A percentile compares a stretch with the other conserved stretches of the same genome.
These are phyloP conservation scores for Lichtheimia ramosa DNA, from an alignment of 371 early-diverging fungal genomes.

Conservation along the genomic window DNA sequence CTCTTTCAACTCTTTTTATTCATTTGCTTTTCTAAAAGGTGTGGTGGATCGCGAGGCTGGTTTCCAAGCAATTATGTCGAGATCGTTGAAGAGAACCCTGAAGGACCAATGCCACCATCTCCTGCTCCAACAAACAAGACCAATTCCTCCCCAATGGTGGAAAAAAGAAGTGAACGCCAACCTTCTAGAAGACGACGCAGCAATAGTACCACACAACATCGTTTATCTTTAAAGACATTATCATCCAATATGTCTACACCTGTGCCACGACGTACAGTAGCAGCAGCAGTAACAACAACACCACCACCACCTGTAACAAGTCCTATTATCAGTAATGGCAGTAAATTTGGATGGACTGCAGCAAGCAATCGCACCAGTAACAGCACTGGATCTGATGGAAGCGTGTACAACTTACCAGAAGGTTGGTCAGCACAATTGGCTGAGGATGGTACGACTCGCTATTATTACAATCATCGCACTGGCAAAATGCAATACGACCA, in stretches of 20 bases:
- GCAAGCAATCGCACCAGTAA: slow-evolving; percentile 1
- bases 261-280: neutral
- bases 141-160: neutral
- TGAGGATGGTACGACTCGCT: slow-evolving; percentile 36
- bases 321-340: neutral
- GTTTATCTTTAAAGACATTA: too few species aligned
- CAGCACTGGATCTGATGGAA: neutral
- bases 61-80: slow-evolving; percentile 89
- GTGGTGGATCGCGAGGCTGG: slow-evolving; percentile 79
- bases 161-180: neutral
- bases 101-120: neutral
- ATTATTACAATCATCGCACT: slow-evolving; percentile 35
- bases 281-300: neutral
- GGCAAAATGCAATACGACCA: slow-evolving; percentile 28
- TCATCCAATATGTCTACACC: neutral
- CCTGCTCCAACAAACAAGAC: neutral
- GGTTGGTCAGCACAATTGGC: slow-evolving; percentile 39
- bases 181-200: neutral
- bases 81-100: slow-evolving; percentile 32
- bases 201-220: neutral
- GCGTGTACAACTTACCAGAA: slow-evolving; percentile 21
- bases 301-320: neutral
- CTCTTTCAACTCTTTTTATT: slow-evolving; percentile 3
- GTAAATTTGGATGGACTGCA: slow-evolving; percentile 13
- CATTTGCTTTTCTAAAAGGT: slow-evolving; percentile 15